Percentiles rank a stretch among this genome's conserved stretches.
Conservation (phyloP, 2,329 filamentous ascomycete species). For the Colletotrichum plurivorum region DNA sequence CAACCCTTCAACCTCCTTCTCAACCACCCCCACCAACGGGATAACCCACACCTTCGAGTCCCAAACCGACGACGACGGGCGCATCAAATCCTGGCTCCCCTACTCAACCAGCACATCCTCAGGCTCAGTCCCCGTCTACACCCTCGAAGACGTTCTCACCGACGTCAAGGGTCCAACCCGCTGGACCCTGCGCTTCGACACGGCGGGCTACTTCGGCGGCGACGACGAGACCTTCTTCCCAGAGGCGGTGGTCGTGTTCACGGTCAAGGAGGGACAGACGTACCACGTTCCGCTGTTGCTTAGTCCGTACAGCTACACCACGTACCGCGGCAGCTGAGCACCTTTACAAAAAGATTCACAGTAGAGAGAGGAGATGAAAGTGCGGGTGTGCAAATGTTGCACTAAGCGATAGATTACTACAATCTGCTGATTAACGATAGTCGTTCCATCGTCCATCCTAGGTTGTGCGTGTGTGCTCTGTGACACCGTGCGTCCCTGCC, state of each 20-base stretch:
- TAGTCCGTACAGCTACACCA: conserved; percentile 85
- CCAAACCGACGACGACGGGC: conserved; percentile 82
- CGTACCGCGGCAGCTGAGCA: conserved; percentile 80
- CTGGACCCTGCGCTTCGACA: conserved; percentile 82
- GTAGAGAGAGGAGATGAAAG: too few relatives aligned
- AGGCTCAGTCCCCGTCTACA: conserved; percentile 71
- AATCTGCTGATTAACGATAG: conserved; percentile 37
- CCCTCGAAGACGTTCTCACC: conserved; percentile 69
- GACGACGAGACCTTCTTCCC: conserved; percentile 74
- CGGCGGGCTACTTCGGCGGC: conserved; percentile 79
- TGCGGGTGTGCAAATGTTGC: conserved; percentile 15
- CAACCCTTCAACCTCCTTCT: conserved; percentile 45
- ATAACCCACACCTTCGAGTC: conserved; percentile 70
- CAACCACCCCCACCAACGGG: conserved; percentile 46
- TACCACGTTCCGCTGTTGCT: conserved; percentile 86
- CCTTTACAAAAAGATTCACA: too few relatives aligned
- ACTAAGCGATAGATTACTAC: conserved; percentile 23
- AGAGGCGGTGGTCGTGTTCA: conserved; percentile 69
- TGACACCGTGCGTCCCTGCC: conserved; percentile 5
- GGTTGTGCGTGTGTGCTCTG: background rate
- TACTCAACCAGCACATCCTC: conserved; percentile 65
- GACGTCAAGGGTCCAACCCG: conserved; percentile 62
- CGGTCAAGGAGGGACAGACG: conserved; percentile 71
- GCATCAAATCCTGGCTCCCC: conserved; percentile 78
- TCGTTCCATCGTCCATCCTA: conserved; percentile 9